Evolutionary conservation across 2,329 filamentous ascomycete species (phyloP).

Genomic region (Pseudogymnoascus pannorum): DNA sequence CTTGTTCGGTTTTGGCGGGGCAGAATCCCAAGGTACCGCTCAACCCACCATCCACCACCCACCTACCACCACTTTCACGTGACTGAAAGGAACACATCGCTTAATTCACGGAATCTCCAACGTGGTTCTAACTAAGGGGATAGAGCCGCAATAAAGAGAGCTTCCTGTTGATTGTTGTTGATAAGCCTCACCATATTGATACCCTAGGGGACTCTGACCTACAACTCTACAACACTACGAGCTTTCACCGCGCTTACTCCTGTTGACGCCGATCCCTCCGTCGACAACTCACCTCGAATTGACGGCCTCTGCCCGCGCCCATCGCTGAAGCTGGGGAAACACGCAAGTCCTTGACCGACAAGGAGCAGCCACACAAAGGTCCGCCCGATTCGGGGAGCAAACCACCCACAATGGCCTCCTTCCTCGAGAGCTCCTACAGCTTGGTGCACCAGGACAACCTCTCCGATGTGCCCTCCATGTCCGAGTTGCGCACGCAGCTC

Average conservation of each 20-base stretch:
- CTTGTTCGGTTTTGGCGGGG: constrained; percentile 4
- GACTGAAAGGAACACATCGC: background rate
- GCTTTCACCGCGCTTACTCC: constrained; percentile 13
- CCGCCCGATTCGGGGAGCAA: constrained; percentile 18
- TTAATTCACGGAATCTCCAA: constrained; percentile 8
- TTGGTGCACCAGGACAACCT: constrained; percentile 97
- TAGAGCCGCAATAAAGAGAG: constrained; percentile 2
- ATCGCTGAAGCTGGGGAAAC: background rate
- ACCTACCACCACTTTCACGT: background rate
- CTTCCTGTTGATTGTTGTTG: constrained; percentile 5
- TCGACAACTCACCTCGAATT: background rate
- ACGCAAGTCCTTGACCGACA: constrained; percentile 1
- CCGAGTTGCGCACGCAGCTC: constrained; percentile 85
- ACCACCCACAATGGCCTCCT: constrained; percentile 72
- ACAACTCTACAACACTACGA: background rate
- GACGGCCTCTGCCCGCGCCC: constrained; percentile 11
- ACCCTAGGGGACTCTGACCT: background rate
- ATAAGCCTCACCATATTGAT: constrained; percentile 2
- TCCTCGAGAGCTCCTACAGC: constrained; percentile 92
- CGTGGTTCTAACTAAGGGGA: constrained; percentile 10
- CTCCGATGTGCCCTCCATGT: constrained; percentile 80
- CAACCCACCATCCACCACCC: background rate
- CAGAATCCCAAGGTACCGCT: background rate
- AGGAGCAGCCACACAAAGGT: constrained; percentile 12
- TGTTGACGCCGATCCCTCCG: constrained; percentile 6